A percentile compares a stretch with the other conserved stretches of the same genome.
phyloP scores from a whole-genome alignment of 2,329 filamentous ascomycete genomes.

The Aureobasidium sp. region DNA sequence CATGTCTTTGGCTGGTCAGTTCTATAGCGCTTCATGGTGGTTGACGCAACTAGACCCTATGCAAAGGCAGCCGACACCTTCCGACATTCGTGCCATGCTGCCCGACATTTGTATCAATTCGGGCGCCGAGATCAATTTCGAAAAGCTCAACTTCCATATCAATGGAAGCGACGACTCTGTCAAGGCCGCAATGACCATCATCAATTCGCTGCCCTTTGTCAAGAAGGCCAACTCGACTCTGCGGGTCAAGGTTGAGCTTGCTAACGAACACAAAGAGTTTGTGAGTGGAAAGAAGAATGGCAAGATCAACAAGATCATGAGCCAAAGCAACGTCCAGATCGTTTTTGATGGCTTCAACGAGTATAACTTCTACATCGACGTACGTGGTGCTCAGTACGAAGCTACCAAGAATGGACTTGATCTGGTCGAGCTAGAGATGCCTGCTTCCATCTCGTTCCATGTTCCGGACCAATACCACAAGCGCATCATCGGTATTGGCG shows the following conservation, averaged over 20 bases:
- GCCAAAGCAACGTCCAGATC: conserved; percentile 97
- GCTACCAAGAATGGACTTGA: conserved; percentile 88
- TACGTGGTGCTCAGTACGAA: conserved; percentile 85
- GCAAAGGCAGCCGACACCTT: conserved; percentile 53
- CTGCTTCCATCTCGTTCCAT: conserved; percentile 97
- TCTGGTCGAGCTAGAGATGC: conserved; percentile 98
- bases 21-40: conserved; percentile 96
- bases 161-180: conserved; percentile 95
- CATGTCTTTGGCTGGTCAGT: conserved; percentile 92
- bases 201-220: conserved; percentile 85
- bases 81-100: conserved; percentile 81
- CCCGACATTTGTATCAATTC: conserved; percentile 95
- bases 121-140: conserved; percentile 88
- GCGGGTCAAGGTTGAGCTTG: conserved; percentile 94
- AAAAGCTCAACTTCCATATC: conserved; percentile 88
- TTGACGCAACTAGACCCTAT: conserved; percentile 68
- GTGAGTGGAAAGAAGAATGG: conserved; percentile 99
- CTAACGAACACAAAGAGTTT: conserved; percentile 99
- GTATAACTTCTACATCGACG: conserved; percentile 99
- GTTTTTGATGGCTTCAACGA: conserved; percentile 99
- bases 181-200: conserved; percentile 88
- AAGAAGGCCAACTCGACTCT: conserved; percentile 85
- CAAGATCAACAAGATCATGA: conserved; percentile 99
- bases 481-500: conserved; percentile 96
- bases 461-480: conserved; percentile 99